phyloP scores from a whole-genome alignment of 2,329 filamentous ascomycete species.

The Penicillium capsulatum region DNA sequence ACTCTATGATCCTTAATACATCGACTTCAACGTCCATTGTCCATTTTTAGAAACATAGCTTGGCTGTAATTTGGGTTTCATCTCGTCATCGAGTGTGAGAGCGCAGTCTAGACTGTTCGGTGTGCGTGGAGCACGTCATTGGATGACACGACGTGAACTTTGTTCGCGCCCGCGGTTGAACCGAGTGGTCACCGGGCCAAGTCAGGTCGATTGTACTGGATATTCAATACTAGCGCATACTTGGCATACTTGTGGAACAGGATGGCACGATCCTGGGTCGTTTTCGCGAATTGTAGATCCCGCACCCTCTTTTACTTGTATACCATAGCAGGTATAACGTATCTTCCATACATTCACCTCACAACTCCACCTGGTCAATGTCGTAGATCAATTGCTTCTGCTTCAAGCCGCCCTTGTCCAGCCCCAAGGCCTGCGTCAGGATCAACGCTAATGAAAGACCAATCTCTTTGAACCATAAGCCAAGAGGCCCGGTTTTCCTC shows the following conservation, averaged over 20 bases:
- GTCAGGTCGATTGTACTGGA: no score
- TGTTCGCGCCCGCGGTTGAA: no score
- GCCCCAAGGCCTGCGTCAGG: slow-evolving; percentile 17
- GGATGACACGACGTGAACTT: not conserved
- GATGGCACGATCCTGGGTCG: no score
- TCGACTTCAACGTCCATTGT: not conserved
- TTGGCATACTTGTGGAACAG: no score
- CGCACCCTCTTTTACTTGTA: not conserved
- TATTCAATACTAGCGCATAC: no score
- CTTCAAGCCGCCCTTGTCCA: slow-evolving; percentile 18
- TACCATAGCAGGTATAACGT: no score
- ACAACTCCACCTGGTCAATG: slow-evolving; percentile 22
- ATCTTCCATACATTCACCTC: no score
- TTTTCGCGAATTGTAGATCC: no score
- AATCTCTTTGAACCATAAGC: slow-evolving; percentile 27
- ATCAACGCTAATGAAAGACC: slow-evolving; percentile 13
- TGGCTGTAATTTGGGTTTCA: not conserved
- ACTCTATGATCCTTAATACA: slow-evolving; percentile 9
- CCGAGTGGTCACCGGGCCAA: no score
- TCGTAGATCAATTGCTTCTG: slow-evolving; percentile 31
- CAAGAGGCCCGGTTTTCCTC: slow-evolving; percentile 23
- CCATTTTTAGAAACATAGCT: not conserved
- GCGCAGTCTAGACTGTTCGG: no score
- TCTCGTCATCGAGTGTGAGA: no score
- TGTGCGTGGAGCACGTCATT: no score